These are phyloP conservation scores for Podospora didyma DNA, from an alignment of 495 filamentous ascomycete genomes.

Conservation along the genomic window DNA sequence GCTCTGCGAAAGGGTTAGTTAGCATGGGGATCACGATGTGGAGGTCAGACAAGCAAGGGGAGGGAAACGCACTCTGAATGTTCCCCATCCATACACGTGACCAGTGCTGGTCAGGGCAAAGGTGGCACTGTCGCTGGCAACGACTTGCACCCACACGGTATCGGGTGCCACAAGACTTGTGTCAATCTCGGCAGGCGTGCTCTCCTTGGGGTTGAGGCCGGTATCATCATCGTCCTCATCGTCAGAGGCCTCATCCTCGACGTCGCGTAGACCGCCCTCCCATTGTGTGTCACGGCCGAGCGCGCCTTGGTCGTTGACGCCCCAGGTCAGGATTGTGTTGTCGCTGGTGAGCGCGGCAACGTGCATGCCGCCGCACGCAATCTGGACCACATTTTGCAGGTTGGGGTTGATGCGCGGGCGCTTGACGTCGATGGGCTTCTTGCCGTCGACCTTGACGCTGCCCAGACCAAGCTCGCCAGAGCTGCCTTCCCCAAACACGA, in stretches of 20 bases:
- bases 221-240: constrained; percentile 34
- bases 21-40: not conserved
- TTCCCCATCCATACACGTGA: constrained; percentile 65
- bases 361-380: constrained; percentile 66
- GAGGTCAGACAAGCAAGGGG: not conserved
- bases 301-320: constrained; percentile 65
- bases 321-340: constrained; percentile 66
- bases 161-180: constrained; percentile 39
- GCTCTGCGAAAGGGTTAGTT: constrained; percentile 16
- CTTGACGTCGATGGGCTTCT: constrained; percentile 53
- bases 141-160: constrained; percentile 56
- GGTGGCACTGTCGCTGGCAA: constrained; percentile 59
- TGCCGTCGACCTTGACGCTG: constrained; percentile 36
- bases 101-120: constrained; percentile 64
- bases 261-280: constrained; percentile 55
- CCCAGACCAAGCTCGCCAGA: constrained; percentile 54
- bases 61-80: constrained; percentile 46
- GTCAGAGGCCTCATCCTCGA: constrained; percentile 50
- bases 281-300: constrained; percentile 60
- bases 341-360: constrained; percentile 56
- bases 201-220: constrained; percentile 58
- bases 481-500: constrained; percentile 53
- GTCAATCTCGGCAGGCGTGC: constrained; percentile 53
- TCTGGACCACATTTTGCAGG: constrained; percentile 55
- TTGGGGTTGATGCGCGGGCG: constrained; percentile 52